Conservation (phyloP, 2,329 filamentous ascomycete species). For the Diaporthe citriasiana region DNA sequence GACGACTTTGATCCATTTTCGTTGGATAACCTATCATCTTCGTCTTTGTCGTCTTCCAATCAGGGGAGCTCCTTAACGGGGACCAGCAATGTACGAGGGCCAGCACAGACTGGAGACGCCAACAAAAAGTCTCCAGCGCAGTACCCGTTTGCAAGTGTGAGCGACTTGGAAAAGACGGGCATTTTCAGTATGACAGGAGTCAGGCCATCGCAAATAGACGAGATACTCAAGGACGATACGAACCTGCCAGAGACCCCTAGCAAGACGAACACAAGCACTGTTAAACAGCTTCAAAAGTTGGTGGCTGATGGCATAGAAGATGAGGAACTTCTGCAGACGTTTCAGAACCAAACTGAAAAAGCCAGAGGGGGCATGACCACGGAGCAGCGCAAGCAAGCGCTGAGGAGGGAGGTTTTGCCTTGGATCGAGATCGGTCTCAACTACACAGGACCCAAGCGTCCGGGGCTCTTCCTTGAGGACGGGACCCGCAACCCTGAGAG, state of each 20-base stretch:
- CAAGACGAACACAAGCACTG: not conserved
- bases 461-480: conserved; percentile 1
- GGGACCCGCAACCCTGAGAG: conserved; percentile 13
- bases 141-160: not conserved
- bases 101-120: not conserved
- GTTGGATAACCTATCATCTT: not conserved
- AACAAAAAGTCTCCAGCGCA: not conserved
- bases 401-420: not conserved
- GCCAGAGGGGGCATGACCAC: not conserved
- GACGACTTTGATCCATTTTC: not conserved
- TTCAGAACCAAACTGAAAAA: fast-evolving
- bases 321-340: not conserved
- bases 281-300: not conserved
- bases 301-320: not conserved
- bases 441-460: not conserved
- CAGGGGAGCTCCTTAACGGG: not conserved
- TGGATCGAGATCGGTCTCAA: not conserved
- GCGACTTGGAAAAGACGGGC: not conserved
- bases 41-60: not conserved
- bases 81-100: not conserved
- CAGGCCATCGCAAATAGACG: not conserved
- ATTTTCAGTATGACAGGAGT: not conserved
- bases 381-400: not conserved
- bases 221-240: not conserved
- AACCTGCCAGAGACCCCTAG: not conserved